A percentile compares a stretch with the other conserved stretches of the same genome.
Evolutionary conservation across 345 rosid genomes (phyloP).

Genomic region (Streptanthus diversifolius): DNA sequence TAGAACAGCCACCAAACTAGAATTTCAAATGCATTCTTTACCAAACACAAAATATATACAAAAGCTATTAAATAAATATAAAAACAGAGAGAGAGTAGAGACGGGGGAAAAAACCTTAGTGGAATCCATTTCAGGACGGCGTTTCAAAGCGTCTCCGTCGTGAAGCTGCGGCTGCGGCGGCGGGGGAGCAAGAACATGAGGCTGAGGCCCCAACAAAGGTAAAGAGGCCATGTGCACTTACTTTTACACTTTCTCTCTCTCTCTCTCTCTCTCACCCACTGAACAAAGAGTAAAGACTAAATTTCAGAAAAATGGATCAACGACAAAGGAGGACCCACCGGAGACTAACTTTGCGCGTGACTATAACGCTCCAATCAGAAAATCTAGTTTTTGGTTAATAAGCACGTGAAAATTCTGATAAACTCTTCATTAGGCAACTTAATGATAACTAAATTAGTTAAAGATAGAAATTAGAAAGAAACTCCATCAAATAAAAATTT

Average conservation of each 20-base stretch:
- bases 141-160: conserved; percentile 36
- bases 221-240: conserved; percentile 48
- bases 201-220: conserved; percentile 42
- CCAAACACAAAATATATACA: neutral
- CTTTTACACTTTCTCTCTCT: conserved; percentile 8
- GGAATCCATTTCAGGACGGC: conserved; percentile 45
- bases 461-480: no score
- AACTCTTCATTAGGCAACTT: neutral
- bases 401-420: neutral
- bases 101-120: conserved; percentile 43
- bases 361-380: conserved; percentile 9
- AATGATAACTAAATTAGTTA: neutral
- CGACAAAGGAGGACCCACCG: conserved; percentile 18
- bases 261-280: conserved; percentile 6
- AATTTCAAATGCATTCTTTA: conserved; percentile 11
- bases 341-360: neutral
- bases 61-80: neutral
- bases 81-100: neutral
- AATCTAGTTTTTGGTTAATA: neutral
- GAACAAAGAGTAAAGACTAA: conserved; percentile 11
- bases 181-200: conserved; percentile 31
- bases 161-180: conserved; percentile 12
- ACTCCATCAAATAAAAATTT: no score
- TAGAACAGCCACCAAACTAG: conserved; percentile 17
- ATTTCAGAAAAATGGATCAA: neutral